These are phyloP conservation scores for Kandelia obovata DNA, from an alignment of 345 rosid genomes.

Conservation along the genomic window DNA sequence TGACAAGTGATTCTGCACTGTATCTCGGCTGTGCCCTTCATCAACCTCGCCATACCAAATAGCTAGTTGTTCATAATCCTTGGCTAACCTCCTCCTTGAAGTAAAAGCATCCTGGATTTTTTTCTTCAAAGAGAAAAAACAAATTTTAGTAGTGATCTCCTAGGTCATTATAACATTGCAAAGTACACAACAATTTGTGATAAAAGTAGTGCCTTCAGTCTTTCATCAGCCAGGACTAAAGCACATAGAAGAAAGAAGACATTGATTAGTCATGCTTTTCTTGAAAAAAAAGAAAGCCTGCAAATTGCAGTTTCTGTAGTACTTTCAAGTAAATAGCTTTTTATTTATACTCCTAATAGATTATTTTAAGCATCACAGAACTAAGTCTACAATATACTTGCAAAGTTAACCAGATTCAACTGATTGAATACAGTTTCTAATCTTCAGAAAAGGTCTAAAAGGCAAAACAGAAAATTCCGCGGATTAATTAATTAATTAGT, in stretches of 20 bases:
- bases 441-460: no score
- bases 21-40: slow-evolving; percentile 31
- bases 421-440: no score
- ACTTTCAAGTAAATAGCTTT: neutral
- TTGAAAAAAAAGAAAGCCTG: no score
- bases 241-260: no score
- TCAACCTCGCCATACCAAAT: slow-evolving; percentile 70
- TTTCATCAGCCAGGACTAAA: no score
- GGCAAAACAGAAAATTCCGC: no score
- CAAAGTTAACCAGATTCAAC: no score
- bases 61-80: slow-evolving; percentile 77
- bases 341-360: neutral
- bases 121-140: slow-evolving; percentile 38
- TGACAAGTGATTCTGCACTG: slow-evolving; percentile 16
- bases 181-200: no score
- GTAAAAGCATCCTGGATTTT: slow-evolving; percentile 61
- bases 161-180: neutral
- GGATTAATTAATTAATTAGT: no score
- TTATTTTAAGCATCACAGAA: neutral
- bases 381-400: no score
- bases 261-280: no score
- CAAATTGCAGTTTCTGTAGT: neutral
- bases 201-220: no score
- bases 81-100: slow-evolving; percentile 47
- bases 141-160: neutral